These are phyloP conservation scores for Balakata baccata DNA, from an alignment of 345 rosid species.

Conservation along the genomic window DNA sequence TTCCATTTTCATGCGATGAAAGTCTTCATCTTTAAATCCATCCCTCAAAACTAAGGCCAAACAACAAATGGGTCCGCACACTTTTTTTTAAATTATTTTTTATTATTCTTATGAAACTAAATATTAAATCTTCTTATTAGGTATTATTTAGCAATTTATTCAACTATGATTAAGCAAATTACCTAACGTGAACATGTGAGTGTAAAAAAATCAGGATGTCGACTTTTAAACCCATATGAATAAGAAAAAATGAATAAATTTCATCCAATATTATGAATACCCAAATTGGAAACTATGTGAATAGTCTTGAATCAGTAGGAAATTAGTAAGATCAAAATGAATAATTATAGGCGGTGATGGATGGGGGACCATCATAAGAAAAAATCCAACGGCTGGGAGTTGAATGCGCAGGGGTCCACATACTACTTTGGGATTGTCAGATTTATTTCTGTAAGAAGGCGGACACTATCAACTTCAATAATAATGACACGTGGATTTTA, in stretches of 20 bases:
- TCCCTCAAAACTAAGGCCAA: too few relatives aligned
- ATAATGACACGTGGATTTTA: slow-evolving; percentile 38
- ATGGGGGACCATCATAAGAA: slow-evolving; percentile 22
- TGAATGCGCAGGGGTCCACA: slow-evolving; percentile 16
- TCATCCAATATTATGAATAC: background rate
- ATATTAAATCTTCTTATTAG: too few relatives aligned
- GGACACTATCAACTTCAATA: slow-evolving; percentile 43
- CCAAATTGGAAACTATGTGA: slow-evolving; percentile 6
- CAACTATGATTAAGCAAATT: too few relatives aligned
- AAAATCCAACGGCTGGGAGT: slow-evolving; percentile 1
- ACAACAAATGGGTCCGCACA: too few relatives aligned
- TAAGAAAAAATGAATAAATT: background rate
- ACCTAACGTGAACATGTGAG: too few relatives aligned
- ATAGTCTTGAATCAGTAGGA: slow-evolving; percentile 8
- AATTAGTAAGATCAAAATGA: background rate
- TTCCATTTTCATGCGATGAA: too few relatives aligned
- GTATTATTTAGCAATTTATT: too few relatives aligned
- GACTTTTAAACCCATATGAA: background rate
- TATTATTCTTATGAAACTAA: too few relatives aligned
- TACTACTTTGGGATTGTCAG: slow-evolving; percentile 20
- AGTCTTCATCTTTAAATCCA: too few relatives aligned
- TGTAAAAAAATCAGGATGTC: too few relatives aligned
- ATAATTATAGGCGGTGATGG: background rate
- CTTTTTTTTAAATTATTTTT: too few relatives aligned
- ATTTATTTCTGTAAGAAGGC: slow-evolving; percentile 31